Base-by-base conservation (phyloP, 495 filamentous ascomycete genomes). In the Cairneyella variabilis region DNA sequence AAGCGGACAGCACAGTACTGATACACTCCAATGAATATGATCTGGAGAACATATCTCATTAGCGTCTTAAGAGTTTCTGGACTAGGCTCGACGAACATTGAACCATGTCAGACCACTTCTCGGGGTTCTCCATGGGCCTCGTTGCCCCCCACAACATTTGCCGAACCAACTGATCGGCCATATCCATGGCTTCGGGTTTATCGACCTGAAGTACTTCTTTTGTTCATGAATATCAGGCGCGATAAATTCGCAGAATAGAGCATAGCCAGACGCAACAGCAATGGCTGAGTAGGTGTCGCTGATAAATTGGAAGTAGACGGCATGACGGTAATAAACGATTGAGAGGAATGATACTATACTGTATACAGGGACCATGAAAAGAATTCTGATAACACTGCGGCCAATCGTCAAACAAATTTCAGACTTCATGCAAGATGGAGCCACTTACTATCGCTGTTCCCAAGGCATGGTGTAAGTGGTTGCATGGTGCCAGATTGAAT, bases 211-310 rank as follows among this genome's bases (percentile, higher is more conserved):
- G 66, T 88, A 95, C 21, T 91, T 79, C 68, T 96, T 96, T 68
- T 96, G 91, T 23, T 80, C 80, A 61, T 90, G 89, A 23, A 96
- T 69, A 59, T 85, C 80, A 16, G 88, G 88, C 7, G 83, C 87
- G 52, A 91, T 82, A 63, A 95, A 95, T 64, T 85, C 77, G 64
- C 90, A 95, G 62, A 95, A 68, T 18, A 96, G 75, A n/a, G 87
- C 80, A 69, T 95, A 96, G 76, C 96, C 96, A 50, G 85, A 85
- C 27, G 89, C 84, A 53, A 96, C 91, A 39, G 89, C 87, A 61
- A 96, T 93, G 3, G 91, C 90, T 72, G 96, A 91, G 68, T 95
- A 95, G 68, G 88, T 93, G 63, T 95, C 83, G 56, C 86, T 81
- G 46, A 91, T 62, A 26, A 95, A 83, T 58, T 86, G 74, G 65